These are phyloP conservation scores for Schwanniomyces sp. DNA, from an alignment of 805 yeast genomes.

Conservation along the genomic window DNA sequence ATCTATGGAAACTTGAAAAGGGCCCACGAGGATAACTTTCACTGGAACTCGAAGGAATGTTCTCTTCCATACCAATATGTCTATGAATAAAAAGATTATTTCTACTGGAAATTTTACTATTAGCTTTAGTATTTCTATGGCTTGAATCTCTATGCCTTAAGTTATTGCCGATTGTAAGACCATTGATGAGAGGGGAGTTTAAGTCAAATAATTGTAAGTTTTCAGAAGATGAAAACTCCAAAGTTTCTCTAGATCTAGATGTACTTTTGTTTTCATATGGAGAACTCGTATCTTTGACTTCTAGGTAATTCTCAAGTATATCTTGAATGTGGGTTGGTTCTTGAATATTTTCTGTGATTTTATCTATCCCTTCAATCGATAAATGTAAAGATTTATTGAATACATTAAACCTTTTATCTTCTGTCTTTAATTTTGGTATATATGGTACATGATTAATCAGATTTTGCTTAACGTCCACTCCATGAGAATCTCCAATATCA, in stretches of 20 bases:
- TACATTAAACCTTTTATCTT: neutral
- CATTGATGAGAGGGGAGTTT: constrained; percentile 32
- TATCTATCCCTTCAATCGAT: constrained; percentile 20
- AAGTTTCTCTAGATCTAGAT: constrained; percentile 2
- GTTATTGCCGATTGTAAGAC: constrained; percentile 30
- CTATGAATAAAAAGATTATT: constrained; percentile 18
- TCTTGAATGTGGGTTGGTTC: constrained; percentile 31
- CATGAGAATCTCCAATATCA: neutral
- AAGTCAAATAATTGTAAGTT: constrained; percentile 23
- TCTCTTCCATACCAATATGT: constrained; percentile 1
- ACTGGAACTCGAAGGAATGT: neutral
- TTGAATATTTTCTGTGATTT: neutral
- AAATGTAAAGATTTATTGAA: constrained; percentile 27
- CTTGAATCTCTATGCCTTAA: constrained; percentile 15
- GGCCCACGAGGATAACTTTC: neutral
- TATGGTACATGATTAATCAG: neutral
- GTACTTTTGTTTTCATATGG: constrained; percentile 3
- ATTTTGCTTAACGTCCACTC: neutral
- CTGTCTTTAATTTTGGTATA: neutral
- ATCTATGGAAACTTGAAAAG: constrained; percentile 20
- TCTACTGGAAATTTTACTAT: neutral
- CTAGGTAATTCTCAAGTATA: constrained; percentile 30
- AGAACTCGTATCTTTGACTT: constrained; percentile 19
- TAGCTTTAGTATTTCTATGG: neutral
- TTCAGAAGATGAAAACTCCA: constrained; percentile 10